These are phyloP conservation scores for Xylona heveae DNA, from an alignment of 495 filamentous ascomycete species.

Conservation along the genomic window DNA sequence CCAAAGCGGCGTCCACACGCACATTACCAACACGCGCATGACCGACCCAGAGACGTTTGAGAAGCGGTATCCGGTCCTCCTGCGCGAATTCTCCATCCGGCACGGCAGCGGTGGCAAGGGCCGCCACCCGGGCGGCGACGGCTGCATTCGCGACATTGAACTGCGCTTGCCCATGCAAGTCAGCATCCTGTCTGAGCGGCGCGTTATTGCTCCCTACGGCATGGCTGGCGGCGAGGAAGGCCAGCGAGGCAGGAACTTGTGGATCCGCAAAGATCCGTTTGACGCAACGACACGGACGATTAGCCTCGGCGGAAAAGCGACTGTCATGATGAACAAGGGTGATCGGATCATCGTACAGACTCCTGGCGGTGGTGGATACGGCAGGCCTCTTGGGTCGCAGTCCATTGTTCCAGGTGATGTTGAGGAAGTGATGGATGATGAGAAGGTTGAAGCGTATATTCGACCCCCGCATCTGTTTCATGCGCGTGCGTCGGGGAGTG, in stretches of 20 bases:
- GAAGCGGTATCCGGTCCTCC: background rate
- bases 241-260: conserved; percentile 6
- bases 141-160: conserved; percentile 9
- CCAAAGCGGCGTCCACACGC: background rate
- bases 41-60: conserved; percentile 10
- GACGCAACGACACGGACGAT: conserved; percentile 2
- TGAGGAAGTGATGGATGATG: no score
- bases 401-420: no score
- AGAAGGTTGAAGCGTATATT: no score
- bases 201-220: conserved; percentile 8
- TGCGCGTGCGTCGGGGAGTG: no score
- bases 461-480: no score
- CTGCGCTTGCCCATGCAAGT: conserved; percentile 8
- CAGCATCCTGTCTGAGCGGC: conserved; percentile 8
- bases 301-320: conserved; percentile 6
- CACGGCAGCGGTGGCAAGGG: conserved; percentile 12
- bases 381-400: background rate
- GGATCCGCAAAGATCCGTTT: conserved; percentile 3
- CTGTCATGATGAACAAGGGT: conserved; percentile 7
- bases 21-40: background rate
- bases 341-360: conserved; percentile 8
- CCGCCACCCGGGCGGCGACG: conserved; percentile 16
- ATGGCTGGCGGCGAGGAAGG: conserved; percentile 9
- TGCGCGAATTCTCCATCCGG: conserved; percentile 2
- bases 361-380: conserved; percentile 10